Base-by-base conservation (phyloP, 257 asterid species). In the Rhazya stricta region DNA sequence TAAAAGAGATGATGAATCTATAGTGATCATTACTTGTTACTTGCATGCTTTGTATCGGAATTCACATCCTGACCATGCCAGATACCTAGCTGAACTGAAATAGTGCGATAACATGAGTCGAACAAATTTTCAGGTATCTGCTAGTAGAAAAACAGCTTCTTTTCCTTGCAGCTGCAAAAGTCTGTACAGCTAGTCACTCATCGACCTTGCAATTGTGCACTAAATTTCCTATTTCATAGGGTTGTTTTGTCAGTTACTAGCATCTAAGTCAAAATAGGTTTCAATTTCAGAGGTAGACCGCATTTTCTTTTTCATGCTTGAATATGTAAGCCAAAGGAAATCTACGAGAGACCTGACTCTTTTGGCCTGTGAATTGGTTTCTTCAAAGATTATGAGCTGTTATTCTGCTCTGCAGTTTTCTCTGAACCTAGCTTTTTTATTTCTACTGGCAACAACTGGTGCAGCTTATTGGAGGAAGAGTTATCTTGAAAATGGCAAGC, bases 401-500 rank as follows among this genome's bases (percentile, higher is more conserved):
- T 50, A 23, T 36, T 23, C 2, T 57, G 19, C 56, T 27, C 21
- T 0, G 12, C 48, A 19, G 61, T 2, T 53, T 5, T 67, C 27
- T 5, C 21, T 5, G 36, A 42, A 70, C 58, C 19, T 63, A 3
- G 37, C 29, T 4, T 50, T 32, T 50, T 41, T 62, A 34, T 53
- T 61, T 62, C 48, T 37, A 54, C 15, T 54, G 42, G 13, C 32
- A 41, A 45, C 74, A 57, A 51, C 67, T 43, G 36, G 42, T 74
- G 79, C 63, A 65, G 77, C 71, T 79, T 68, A 65, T 65, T 27
- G 67, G 81, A 58, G 30, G 57, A 25, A 41, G 68, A 65, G 76
- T 13, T 29, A 34, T 19, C 30, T 58, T 61, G 73, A 81, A 54
- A 75, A 88, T 87, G 96, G 75, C 91, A 16, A 88, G 89, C 80